A percentile compares a stretch with the other conserved stretches of the same genome.
These are phyloP conservation scores for Ogataea hybrid DNA, from an alignment of 1,139 yeast genomes.

Conservation along the genomic window DNA sequence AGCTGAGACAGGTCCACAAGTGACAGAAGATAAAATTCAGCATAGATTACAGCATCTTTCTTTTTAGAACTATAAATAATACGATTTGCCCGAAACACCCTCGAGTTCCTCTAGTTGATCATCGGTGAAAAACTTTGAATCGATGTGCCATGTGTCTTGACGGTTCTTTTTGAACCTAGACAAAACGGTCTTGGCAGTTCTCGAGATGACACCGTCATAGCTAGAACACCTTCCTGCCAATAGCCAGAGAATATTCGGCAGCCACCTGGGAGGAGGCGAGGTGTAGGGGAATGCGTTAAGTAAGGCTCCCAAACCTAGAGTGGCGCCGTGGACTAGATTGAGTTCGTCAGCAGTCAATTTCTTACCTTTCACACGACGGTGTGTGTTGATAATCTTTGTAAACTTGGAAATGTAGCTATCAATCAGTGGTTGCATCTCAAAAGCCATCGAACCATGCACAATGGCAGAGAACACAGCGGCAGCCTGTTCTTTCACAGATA, in stretches of 20 bases:
- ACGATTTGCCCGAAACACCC: slow-evolving; percentile 92
- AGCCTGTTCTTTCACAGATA: slow-evolving; percentile 77
- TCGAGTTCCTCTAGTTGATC: slow-evolving; percentile 89
- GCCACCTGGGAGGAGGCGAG: slow-evolving; percentile 92
- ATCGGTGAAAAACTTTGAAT: slow-evolving; percentile 68
- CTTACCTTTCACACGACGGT: slow-evolving; percentile 29
- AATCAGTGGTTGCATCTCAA: slow-evolving; percentile 46
- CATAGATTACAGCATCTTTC: slow-evolving; percentile 58
- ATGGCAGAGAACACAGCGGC: slow-evolving; percentile 78
- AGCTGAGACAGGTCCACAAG: slow-evolving; percentile 43
- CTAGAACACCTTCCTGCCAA: slow-evolving; percentile 70
- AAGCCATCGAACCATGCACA: slow-evolving; percentile 70
- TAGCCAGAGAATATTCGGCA: slow-evolving; percentile 69
- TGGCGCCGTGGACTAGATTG: slow-evolving; percentile 70
- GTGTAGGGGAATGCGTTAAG: slow-evolving; percentile 88
- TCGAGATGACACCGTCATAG: slow-evolving; percentile 75
- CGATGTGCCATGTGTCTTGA: slow-evolving; percentile 97
- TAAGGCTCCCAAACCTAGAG: slow-evolving; percentile 84
- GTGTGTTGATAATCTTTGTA: slow-evolving; percentile 35
- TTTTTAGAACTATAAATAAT: slow-evolving; percentile 68
- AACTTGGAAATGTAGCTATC: slow-evolving; percentile 39
- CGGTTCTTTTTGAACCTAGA: slow-evolving; percentile 89
- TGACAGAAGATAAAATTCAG: slow-evolving; percentile 70
- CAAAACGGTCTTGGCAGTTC: slow-evolving; percentile 77
- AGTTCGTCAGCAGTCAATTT: slow-evolving; percentile 39